phyloP scores from a whole-genome alignment of 352 stramenopile genomes.

The Pythium volutum region DNA sequence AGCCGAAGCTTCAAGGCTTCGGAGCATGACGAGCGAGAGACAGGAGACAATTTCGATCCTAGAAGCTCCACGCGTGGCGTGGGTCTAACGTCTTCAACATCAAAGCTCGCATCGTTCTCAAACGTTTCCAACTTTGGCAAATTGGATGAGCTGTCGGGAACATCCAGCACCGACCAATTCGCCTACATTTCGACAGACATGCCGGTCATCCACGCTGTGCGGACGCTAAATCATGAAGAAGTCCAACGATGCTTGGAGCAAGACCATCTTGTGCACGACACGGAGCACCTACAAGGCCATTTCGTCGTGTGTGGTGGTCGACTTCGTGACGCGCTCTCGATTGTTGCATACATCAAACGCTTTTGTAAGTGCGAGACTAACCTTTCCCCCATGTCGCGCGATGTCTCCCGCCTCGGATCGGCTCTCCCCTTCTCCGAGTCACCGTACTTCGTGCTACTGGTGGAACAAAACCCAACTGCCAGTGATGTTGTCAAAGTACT shows the following conservation, averaged over 20 bases:
- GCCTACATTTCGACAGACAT: not conserved
- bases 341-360: slow-evolving; percentile 19
- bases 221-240: not conserved
- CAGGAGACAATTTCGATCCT: not conserved
- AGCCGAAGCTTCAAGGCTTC: slow-evolving; percentile 15
- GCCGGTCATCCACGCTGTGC: slow-evolving; percentile 5
- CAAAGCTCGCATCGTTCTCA: slow-evolving; percentile 1
- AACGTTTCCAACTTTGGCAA: slow-evolving; percentile 17
- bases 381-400: not conserved
- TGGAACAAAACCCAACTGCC: slow-evolving; percentile 20
- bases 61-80: not conserved
- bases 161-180: not conserved
- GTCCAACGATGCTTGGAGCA: slow-evolving; percentile 6
- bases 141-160: slow-evolving; percentile 6
- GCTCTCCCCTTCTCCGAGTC: not conserved
- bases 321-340: slow-evolving; percentile 20
- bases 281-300: slow-evolving; percentile 12
- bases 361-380: slow-evolving; percentile 10
- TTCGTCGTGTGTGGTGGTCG: slow-evolving; percentile 26
- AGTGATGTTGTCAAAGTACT: slow-evolving; percentile 18
- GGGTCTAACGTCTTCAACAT: not conserved
- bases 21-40: not conserved
- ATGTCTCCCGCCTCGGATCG: not conserved
- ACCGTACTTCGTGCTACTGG: slow-evolving; percentile 25
- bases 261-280: slow-evolving; percentile 17